Conservation (phyloP, 73 alveolate genomes). For the Tetrahymena elliotti region DNA sequence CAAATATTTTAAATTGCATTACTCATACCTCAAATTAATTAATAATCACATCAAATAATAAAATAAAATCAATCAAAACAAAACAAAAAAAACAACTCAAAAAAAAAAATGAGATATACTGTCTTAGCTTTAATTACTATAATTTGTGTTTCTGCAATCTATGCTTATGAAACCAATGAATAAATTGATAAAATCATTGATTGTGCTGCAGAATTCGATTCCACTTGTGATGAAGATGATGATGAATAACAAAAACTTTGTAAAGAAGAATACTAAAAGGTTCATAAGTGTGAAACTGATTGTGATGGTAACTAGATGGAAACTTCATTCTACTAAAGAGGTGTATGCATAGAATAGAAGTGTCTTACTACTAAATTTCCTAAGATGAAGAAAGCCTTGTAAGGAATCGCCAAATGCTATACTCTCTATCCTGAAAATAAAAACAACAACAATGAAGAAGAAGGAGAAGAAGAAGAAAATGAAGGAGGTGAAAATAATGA, state of each 20-base stretch:
- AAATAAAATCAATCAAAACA: too few species aligned
- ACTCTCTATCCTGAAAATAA: too few species aligned
- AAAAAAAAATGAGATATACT: neutral
- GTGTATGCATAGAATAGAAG: too few species aligned
- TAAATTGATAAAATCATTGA: neutral
- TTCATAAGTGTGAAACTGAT: neutral
- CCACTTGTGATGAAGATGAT: neutral
- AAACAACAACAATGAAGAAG: too few species aligned
- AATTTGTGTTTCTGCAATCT: neutral
- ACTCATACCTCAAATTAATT: neutral
- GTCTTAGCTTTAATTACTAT: neutral
- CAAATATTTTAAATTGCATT: too few species aligned
- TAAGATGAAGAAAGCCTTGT: too few species aligned
- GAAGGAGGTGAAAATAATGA: too few species aligned
- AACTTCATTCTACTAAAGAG: too few species aligned
- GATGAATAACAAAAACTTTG: neutral
- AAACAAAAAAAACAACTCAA: too few species aligned
- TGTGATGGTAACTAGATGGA: neutral
- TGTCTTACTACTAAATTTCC: too few species aligned
- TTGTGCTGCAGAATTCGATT: neutral
- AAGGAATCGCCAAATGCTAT: too few species aligned
- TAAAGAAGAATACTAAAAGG: neutral
- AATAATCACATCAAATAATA: neutral
- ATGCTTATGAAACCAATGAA: neutral
- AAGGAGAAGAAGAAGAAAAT: too few species aligned